Conservation (phyloP, 1,284 basidiomycete species). For the Rhizoctonia solani region DNA sequence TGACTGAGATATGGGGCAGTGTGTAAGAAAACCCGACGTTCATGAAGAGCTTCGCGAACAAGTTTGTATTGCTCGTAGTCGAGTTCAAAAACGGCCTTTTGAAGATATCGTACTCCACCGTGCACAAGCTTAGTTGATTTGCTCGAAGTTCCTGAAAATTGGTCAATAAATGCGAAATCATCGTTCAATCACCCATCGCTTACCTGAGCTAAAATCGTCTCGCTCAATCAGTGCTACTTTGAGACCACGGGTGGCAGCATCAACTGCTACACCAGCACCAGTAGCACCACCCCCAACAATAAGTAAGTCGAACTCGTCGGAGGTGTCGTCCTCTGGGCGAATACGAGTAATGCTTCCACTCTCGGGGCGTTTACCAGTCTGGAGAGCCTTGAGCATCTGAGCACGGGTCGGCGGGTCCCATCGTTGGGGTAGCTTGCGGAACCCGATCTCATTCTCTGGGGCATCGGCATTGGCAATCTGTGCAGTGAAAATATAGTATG, state of each 20-base stretch:
- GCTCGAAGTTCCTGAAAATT: constrained; percentile 78
- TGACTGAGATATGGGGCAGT: constrained; percentile 92
- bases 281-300: constrained; percentile 94
- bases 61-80: constrained; percentile 98
- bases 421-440: constrained; percentile 27
- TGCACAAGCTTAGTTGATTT: constrained; percentile 98
- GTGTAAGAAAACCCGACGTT: constrained; percentile 91
- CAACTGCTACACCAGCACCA: constrained; percentile 91
- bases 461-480: constrained; percentile 28
- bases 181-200: constrained; percentile 38
- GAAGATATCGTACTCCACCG: constrained; percentile 95
- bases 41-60: constrained; percentile 90
- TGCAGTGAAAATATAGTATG: constrained; percentile 15
- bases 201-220: constrained; percentile 89
- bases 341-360: constrained; percentile 15
- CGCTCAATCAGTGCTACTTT: constrained; percentile 93
- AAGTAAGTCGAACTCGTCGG: constrained; percentile 75
- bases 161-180: not conserved
- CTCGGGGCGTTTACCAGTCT: constrained; percentile 18
- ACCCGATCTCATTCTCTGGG: constrained; percentile 4
- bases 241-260: constrained; percentile 90
- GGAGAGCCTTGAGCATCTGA: constrained; percentile 30
- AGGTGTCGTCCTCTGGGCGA: constrained; percentile 3
- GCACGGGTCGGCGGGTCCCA: constrained; percentile 26
- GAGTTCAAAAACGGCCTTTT: constrained; percentile 94